Evolutionary conservation across 1,284 basidiomycete genomes (phyloP).

Genomic region (Fomitiporia mediterranea): DNA sequence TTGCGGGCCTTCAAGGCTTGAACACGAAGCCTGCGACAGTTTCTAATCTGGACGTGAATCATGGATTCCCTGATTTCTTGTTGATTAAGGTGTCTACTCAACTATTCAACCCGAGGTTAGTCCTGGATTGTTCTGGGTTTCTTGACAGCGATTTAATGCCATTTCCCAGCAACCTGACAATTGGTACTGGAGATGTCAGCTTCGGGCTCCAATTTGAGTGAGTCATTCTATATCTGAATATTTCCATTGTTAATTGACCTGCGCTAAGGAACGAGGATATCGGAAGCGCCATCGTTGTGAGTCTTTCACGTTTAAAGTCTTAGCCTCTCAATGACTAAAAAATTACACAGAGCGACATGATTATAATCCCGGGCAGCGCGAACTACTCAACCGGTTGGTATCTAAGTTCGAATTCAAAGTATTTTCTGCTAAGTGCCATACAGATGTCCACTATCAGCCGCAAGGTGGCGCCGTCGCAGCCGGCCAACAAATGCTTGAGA

Average conservation of each 20-base stretch:
- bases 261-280: constrained; percentile 44
- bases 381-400: constrained; percentile 48
- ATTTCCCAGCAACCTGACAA: constrained; percentile 58
- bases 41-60: constrained; percentile 62
- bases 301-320: constrained; percentile 27
- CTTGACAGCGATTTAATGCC: constrained; percentile 11
- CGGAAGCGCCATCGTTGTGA: constrained; percentile 56
- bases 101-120: constrained; percentile 59
- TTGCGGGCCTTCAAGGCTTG: constrained; percentile 67
- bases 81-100: constrained; percentile 62
- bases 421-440: constrained; percentile 14
- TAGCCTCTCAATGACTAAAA: neutral
- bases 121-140: constrained; percentile 15
- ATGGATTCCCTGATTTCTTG: constrained; percentile 64
- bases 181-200: constrained; percentile 61
- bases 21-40: constrained; percentile 56
- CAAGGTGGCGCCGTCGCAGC: constrained; percentile 50
- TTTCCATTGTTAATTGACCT: constrained; percentile 11
- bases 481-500: constrained; percentile 60
- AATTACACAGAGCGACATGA: constrained; percentile 41
- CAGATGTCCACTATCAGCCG: constrained; percentile 63
- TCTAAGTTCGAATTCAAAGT: neutral
- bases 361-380: constrained; percentile 51
- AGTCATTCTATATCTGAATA: constrained; percentile 24
- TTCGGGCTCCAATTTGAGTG: constrained; percentile 58